phyloP scores from a whole-genome alignment of 2,329 filamentous ascomycete genomes.

The Lizonia empirigonia region DNA sequence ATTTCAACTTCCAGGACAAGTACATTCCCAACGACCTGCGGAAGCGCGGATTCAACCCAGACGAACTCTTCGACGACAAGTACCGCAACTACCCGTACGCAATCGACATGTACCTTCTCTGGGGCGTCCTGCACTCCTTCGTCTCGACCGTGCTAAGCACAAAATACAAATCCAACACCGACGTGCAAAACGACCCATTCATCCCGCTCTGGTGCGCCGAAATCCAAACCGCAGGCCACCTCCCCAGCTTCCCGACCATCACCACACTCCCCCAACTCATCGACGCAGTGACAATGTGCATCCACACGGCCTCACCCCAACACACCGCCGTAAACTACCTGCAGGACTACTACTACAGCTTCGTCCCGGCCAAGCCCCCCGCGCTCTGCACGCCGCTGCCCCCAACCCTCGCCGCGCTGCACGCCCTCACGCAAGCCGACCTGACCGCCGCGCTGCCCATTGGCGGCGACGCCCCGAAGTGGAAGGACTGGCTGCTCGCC shows the following conservation, averaged over 20 bases:
- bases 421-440: slow-evolving; percentile 4
- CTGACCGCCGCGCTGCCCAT: slow-evolving; percentile 14
- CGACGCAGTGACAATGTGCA: slow-evolving; percentile 16
- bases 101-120: slow-evolving; percentile 13
- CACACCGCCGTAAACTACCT: slow-evolving; percentile 18
- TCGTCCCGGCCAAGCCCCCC: slow-evolving; percentile 12
- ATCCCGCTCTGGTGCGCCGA: slow-evolving; percentile 9
- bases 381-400: slow-evolving; percentile 11
- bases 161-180: slow-evolving; percentile 12
- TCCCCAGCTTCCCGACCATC: slow-evolving; percentile 13
- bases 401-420: slow-evolving; percentile 5
- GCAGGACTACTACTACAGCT: slow-evolving; percentile 20
- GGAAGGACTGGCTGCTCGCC: slow-evolving; percentile 18
- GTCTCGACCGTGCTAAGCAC: slow-evolving; percentile 5
- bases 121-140: slow-evolving; percentile 12
- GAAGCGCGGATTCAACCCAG: slow-evolving; percentile 9
- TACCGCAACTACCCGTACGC: slow-evolving; percentile 18
- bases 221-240: slow-evolving; percentile 7
- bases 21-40: slow-evolving; percentile 13
- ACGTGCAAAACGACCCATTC: slow-evolving; percentile 2
- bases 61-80: slow-evolving; percentile 2
- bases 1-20: slow-evolving; percentile 16
- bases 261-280: slow-evolving; percentile 2
- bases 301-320: slow-evolving; percentile 13
- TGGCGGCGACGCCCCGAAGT: slow-evolving; percentile 1